Conservation (phyloP, 805 yeast species). For the Peterozyma xylosa region DNA sequence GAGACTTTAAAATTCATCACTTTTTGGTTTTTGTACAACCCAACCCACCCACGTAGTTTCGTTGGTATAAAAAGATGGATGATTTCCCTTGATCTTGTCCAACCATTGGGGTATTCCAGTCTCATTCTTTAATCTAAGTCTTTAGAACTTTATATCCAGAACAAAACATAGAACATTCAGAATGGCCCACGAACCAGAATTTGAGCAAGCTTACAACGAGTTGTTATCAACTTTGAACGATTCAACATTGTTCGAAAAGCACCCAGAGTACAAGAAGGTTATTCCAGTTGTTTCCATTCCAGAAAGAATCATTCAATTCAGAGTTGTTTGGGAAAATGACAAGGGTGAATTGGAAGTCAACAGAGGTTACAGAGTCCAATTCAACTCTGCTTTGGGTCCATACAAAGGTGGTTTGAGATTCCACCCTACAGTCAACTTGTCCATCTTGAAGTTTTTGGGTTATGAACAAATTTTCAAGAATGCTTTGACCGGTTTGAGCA, state of each 20-base stretch:
- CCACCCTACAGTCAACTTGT: constrained; percentile 94
- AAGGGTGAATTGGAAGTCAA: constrained; percentile 85
- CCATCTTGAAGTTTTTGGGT: constrained; percentile 92
- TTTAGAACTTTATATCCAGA: no score
- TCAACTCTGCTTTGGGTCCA: constrained; percentile 97
- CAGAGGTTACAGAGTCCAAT: constrained; percentile 97
- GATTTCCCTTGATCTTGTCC: no score
- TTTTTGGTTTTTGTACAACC: no score
- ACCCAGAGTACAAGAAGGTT: constrained; percentile 85
- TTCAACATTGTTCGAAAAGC: constrained; percentile 81
- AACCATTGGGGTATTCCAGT: no score
- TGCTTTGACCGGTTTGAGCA: constrained; percentile 92
- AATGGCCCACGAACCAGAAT: constrained; percentile 83
- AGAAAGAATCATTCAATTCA: constrained; percentile 93
- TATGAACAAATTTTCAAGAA: constrained; percentile 98
- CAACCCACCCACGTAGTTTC: no score
- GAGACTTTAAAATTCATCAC: no score
- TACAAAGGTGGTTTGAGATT: constrained; percentile 98
- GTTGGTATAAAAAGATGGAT: no score
- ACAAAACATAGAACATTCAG: no score
- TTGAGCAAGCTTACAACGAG: constrained; percentile 97
- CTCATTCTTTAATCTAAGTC: no score
- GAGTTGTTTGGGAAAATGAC: constrained; percentile 98
- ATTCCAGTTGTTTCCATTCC: constrained; percentile 90
- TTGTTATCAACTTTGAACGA: constrained; percentile 81